These are phyloP conservation scores for Fraxinus sp. DNA, from an alignment of 305 asterid species.

Conservation along the genomic window DNA sequence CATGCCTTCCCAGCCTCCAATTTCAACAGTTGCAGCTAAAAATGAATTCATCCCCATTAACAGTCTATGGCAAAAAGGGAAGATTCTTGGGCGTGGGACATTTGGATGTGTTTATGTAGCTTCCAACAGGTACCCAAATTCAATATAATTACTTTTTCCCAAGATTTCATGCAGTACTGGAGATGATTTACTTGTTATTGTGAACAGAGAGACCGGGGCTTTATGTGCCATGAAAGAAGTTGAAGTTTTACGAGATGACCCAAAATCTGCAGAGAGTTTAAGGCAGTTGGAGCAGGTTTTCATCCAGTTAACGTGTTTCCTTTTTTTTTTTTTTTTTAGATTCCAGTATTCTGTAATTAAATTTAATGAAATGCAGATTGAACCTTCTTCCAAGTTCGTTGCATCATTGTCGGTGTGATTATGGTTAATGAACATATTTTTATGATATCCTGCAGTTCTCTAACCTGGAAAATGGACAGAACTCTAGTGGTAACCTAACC, in stretches of 20 bases:
- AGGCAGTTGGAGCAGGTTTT: slow-evolving; percentile 75
- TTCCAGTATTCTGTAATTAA: background rate
- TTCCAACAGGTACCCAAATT: slow-evolving; percentile 52
- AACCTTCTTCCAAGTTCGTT: background rate
- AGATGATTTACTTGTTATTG: slow-evolving; percentile 10
- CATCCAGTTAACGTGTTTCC: background rate
- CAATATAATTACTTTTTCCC: background rate
- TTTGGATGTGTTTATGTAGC: slow-evolving; percentile 75
- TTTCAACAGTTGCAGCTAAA: slow-evolving; percentile 32
- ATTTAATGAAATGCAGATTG: background rate
- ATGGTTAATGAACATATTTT: background rate
- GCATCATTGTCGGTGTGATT: background rate
- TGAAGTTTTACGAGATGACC: slow-evolving; percentile 67
- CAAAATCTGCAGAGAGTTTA: slow-evolving; percentile 68
- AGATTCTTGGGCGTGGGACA: slow-evolving; percentile 74
- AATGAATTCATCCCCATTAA: slow-evolving; percentile 37
- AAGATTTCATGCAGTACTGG: background rate
- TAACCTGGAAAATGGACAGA: background rate
- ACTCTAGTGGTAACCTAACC: background rate
- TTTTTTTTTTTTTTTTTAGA: background rate
- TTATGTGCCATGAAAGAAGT: slow-evolving; percentile 90
- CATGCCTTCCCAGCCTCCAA: slow-evolving; percentile 27
- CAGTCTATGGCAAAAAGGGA: slow-evolving; percentile 72
- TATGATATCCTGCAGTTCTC: background rate
- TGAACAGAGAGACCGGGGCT: slow-evolving; percentile 73